Evolutionary conservation across 768 basidiomycete species (phyloP).

Genomic region (Macrolepiota albuminosa): DNA sequence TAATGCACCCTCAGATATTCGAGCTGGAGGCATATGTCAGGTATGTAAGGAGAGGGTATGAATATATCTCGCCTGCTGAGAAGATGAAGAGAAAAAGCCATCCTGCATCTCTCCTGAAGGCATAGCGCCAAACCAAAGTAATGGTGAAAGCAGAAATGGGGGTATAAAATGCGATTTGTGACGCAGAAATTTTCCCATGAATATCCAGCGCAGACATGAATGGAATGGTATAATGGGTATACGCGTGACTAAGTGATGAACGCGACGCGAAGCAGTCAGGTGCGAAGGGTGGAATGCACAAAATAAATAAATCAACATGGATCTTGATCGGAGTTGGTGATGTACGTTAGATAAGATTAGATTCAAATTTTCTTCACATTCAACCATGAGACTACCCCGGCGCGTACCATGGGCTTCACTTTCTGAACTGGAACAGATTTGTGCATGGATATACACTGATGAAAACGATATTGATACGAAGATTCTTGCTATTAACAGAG

Average conservation of each 20-base stretch:
- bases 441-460: constrained; percentile 69
- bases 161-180: constrained; percentile 54
- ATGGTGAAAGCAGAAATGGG: constrained; percentile 47
- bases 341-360: constrained; percentile 14
- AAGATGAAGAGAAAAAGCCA: constrained; percentile 69
- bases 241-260: constrained; percentile 4
- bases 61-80: constrained; percentile 40
- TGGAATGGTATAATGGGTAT: constrained; percentile 15
- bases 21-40: constrained; percentile 33
- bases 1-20: constrained; percentile 53
- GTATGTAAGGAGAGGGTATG: neutral
- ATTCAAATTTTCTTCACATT: constrained; percentile 11
- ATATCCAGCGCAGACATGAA: constrained; percentile 38
- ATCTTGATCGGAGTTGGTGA: constrained; percentile 11
- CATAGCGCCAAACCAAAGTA: constrained; percentile 47
- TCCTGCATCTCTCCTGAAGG: constrained; percentile 53
- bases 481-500: constrained; percentile 57
- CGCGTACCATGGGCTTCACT: constrained; percentile 75
- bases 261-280: constrained; percentile 12
- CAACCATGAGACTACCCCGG: constrained; percentile 65
- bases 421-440: constrained; percentile 70
- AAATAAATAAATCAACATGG: constrained; percentile 13
- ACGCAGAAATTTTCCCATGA: constrained; percentile 52
- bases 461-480: constrained; percentile 56
- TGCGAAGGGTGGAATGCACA: neutral